These are phyloP conservation scores for Rutstroemia sp. DNA, from an alignment of 2,329 filamentous ascomycete species.

Conservation along the genomic window DNA sequence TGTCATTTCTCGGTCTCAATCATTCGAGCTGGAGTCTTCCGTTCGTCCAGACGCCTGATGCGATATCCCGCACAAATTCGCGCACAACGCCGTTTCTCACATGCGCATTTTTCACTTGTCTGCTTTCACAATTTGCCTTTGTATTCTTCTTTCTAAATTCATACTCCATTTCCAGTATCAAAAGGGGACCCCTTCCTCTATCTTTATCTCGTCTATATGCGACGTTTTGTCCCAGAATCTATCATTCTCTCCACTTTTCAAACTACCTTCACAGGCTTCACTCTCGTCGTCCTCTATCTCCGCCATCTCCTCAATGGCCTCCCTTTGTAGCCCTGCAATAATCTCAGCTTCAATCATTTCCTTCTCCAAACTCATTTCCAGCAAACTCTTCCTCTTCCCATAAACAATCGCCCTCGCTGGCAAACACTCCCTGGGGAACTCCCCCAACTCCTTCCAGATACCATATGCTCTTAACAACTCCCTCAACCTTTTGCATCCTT, in stretches of 20 bases:
- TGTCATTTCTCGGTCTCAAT: no score
- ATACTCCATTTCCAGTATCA: no score
- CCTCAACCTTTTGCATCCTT: constrained; percentile 12
- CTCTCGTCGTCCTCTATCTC: not conserved
- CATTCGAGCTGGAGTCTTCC: no score
- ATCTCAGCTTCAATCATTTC: constrained; percentile 2
- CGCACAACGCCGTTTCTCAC: no score
- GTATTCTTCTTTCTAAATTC: no score
- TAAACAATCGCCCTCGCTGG: constrained; percentile 8
- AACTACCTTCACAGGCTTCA: not conserved
- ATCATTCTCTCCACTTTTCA: not conserved
- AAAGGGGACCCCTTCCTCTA: no score
- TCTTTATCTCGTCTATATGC: no score
- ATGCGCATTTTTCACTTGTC: no score
- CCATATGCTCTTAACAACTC: constrained; percentile 15
- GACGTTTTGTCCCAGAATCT: no score
- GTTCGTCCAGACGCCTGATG: no score
- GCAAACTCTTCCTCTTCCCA: constrained; percentile 3
- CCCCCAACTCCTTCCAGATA: constrained; percentile 19
- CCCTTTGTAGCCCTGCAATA: not conserved
- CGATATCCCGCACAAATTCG: no score
- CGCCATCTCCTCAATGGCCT: not conserved
- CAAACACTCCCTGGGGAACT: constrained; percentile 16
- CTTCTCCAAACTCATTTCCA: constrained; percentile 9
- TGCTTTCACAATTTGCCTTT: no score